Percentiles rank a stretch among this genome's conserved stretches.
These are phyloP conservation scores for Extremus antarcticus DNA, from an alignment of 495 filamentous ascomycete genomes.

Conservation along the genomic window DNA sequence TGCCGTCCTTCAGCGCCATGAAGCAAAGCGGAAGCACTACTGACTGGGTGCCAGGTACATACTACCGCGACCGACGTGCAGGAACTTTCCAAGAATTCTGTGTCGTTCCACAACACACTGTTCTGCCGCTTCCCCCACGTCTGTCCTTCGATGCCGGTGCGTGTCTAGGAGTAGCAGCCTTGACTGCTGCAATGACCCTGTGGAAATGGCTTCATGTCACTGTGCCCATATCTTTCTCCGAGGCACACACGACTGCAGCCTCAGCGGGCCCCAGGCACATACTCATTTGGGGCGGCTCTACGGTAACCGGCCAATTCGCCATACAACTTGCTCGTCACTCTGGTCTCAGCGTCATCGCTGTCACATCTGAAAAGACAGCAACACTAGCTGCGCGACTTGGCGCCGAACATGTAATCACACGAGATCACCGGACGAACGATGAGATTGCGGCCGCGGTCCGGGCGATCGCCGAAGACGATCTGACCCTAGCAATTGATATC, in stretches of 20 bases:
- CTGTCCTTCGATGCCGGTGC: not conserved
- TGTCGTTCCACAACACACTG: not conserved
- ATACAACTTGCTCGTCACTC: not conserved
- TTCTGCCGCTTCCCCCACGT: not conserved
- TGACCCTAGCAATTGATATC: not conserved
- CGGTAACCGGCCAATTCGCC: not conserved
- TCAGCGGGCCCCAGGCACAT: not conserved
- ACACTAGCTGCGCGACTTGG: not conserved
- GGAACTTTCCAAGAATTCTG: not conserved
- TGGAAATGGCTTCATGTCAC: not conserved
- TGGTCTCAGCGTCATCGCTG: not conserved
- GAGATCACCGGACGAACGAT: not conserved
- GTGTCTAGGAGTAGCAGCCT: not conserved
- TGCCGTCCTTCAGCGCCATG: too few species aligned
- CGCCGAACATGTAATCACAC: not conserved
- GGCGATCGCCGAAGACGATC: not conserved
- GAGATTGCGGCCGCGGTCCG: not conserved
- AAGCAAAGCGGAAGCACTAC: too few species aligned
- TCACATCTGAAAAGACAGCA: not conserved
- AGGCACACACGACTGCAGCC: not conserved
- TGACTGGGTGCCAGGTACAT: too few species aligned
- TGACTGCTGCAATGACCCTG: not conserved
- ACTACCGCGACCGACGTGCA: not conserved
- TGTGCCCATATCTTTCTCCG: too few species aligned
- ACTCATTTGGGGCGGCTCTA: not conserved